phyloP scores from a whole-genome alignment of 768 basidiomycete genomes.

The Leccinum pellstonianum region DNA sequence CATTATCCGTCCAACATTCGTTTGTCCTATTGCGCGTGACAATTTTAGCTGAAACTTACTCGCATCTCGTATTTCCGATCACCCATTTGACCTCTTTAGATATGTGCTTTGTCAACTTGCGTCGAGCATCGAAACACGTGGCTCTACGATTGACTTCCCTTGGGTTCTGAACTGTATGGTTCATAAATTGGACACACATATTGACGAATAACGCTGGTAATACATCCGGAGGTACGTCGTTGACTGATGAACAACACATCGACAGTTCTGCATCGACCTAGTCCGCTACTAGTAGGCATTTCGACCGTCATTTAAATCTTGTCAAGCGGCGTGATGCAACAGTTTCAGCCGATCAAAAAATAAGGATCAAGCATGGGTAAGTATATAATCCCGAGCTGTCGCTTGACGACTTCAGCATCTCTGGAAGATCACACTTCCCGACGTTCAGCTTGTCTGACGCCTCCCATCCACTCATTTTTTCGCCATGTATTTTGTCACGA shows the following conservation, averaged over 20 bases:
- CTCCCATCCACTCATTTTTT: not conserved
- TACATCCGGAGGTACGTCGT: not conserved
- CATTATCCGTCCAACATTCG: not conserved
- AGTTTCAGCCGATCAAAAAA: not conserved
- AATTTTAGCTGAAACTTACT: not conserved
- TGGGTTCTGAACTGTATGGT: not conserved
- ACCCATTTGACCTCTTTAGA: not conserved
- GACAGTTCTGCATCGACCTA: not conserved
- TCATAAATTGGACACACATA: not conserved
- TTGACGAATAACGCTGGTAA: not conserved
- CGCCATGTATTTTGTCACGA: not conserved
- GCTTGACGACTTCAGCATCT: not conserved
- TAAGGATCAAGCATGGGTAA: not conserved
- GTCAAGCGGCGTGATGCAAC: not conserved
- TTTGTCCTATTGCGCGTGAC: not conserved
- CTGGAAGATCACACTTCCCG: not conserved
- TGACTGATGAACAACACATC: not conserved
- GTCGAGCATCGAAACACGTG: not conserved
- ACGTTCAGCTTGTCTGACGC: not conserved
- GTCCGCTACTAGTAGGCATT: not conserved
- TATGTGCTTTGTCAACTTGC: not conserved
- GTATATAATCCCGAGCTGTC: not conserved
- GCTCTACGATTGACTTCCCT: not conserved
- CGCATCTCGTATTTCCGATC: not conserved
- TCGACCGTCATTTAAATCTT: not conserved